phyloP scores from a whole-genome alignment of 805 yeast genomes.

The Cyberlindnera saturnus region DNA sequence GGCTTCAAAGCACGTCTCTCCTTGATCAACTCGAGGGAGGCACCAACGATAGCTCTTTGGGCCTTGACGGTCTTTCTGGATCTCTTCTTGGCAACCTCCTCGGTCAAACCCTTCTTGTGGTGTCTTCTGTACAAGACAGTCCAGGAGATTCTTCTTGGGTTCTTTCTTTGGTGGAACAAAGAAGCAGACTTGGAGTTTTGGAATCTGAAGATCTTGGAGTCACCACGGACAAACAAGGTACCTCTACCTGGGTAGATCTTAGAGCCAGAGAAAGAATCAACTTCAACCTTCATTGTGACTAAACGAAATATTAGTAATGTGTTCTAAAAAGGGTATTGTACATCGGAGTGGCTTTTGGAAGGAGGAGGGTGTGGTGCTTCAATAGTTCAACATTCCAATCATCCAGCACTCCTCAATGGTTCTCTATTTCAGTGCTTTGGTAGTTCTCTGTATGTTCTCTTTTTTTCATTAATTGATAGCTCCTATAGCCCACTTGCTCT shows the following conservation, averaged over 20 bases:
- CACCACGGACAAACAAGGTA: slow-evolving; percentile 98
- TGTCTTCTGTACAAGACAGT: slow-evolving; percentile 99
- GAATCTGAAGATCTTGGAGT: slow-evolving; percentile 99
- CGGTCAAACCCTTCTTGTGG: slow-evolving; percentile 99
- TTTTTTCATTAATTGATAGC: no score
- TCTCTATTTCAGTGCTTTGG: not conserved
- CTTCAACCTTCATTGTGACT: slow-evolving; percentile 91
- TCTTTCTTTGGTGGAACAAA: slow-evolving; percentile 98
- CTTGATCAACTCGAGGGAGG: slow-evolving; percentile 95
- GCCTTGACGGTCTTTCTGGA: slow-evolving; percentile 95
- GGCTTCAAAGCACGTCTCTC: slow-evolving; percentile 96
- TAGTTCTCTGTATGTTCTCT: no score
- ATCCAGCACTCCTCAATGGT: not conserved
- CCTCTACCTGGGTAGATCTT: slow-evolving; percentile 99
- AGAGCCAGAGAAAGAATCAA: slow-evolving; percentile 98
- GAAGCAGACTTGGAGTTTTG: slow-evolving; percentile 96
- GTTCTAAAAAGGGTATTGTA: no score
- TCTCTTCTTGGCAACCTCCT: slow-evolving; percentile 97
- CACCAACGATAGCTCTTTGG: slow-evolving; percentile 99
- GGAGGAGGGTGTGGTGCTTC: no score
- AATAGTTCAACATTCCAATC: no score
- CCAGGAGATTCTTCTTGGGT: slow-evolving; percentile 99
- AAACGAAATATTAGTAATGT: slow-evolving; percentile 14
- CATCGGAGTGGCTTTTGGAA: no score
- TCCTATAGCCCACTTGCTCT: no score